Conservation (phyloP, 495 filamentous ascomycete genomes). For the Podospora didyma region DNA sequence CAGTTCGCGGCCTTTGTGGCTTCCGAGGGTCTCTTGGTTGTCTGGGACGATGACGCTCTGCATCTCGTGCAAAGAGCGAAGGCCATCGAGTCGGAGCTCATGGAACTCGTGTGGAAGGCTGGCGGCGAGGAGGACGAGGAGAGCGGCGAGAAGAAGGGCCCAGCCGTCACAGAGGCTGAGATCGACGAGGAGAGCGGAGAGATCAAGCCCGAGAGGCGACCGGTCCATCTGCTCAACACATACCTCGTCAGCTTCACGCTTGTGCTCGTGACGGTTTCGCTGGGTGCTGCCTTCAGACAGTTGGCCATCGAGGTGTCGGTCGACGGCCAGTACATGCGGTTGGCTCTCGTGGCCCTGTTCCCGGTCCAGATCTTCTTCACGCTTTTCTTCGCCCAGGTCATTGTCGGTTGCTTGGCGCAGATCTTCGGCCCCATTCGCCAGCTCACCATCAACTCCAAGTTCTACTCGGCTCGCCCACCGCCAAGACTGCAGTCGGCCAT, state of each 20-base stretch:
- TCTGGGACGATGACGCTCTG: slow-evolving; percentile 74
- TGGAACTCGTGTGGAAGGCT: slow-evolving; percentile 68
- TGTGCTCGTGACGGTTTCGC: slow-evolving; percentile 53
- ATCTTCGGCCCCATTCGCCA: slow-evolving; percentile 70
- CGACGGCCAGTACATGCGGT: slow-evolving; percentile 55
- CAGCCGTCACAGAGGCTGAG: slow-evolving; percentile 43
- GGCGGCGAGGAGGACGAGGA: slow-evolving; percentile 46
- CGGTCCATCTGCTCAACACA: slow-evolving; percentile 63
- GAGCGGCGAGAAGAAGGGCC: slow-evolving; percentile 41
- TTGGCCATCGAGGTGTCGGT: slow-evolving; percentile 64
- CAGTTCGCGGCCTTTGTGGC: slow-evolving; percentile 76
- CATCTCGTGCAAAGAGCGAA: slow-evolving; percentile 63
- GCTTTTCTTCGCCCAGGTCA: slow-evolving; percentile 70
- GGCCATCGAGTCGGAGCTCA: slow-evolving; percentile 66
- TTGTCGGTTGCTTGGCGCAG: slow-evolving; percentile 70
- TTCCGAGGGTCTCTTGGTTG: slow-evolving; percentile 60
- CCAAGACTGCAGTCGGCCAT: slow-evolving; percentile 47
- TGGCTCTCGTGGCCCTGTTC: slow-evolving; percentile 58
- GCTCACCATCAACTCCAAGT: slow-evolving; percentile 70
- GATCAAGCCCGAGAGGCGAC: slow-evolving; percentile 57
- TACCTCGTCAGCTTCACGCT: slow-evolving; percentile 62
- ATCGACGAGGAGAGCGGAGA: slow-evolving; percentile 70
- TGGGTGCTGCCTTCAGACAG: slow-evolving; percentile 64
- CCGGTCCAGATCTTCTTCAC: slow-evolving; percentile 79
- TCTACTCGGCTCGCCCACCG: slow-evolving; percentile 66